A percentile compares a stretch with the other conserved stretches of the same genome.
phyloP scores from a whole-genome alignment of 2,329 filamentous ascomycete genomes.

The Sclerotinia sclerotiorum region DNA sequence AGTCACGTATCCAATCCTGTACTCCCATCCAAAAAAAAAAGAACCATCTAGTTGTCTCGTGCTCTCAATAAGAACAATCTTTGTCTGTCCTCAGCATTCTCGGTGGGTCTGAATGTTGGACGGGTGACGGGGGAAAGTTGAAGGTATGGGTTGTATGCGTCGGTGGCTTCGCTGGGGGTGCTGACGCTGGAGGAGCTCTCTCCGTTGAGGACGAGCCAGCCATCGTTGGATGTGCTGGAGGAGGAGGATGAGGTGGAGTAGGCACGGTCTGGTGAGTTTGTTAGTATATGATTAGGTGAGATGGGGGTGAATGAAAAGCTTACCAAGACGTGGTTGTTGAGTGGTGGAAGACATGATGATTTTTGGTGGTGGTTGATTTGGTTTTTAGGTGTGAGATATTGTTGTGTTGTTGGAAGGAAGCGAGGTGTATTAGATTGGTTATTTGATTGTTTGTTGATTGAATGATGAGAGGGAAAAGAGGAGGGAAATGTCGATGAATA shows the following conservation, averaged over 20 bases:
- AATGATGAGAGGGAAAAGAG: conserved; percentile 16
- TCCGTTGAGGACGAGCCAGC: conserved; percentile 20
- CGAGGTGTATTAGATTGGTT: neutral
- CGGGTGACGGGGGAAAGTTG: conserved; percentile 20
- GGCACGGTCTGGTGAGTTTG: conserved; percentile 11
- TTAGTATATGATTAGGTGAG: conserved; percentile 4
- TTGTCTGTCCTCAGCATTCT: conserved; percentile 20
- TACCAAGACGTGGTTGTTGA: conserved; percentile 18
- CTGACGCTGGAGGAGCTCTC: neutral
- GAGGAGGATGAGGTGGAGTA: conserved; percentile 13
- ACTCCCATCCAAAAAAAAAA: neutral
- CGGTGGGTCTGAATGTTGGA: conserved; percentile 1
- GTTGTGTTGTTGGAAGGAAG: neutral
- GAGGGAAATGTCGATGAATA: conserved; percentile 5
- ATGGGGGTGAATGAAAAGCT: neutral
- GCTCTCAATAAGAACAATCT: conserved; percentile 21
- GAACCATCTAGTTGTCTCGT: conserved; percentile 16
- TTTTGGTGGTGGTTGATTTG: conserved; percentile 16
- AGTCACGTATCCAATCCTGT: neutral
- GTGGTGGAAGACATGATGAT: conserved; percentile 21
- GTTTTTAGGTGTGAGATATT: neutral
- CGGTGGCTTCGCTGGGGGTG: neutral
- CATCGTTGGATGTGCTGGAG: conserved; percentile 11
- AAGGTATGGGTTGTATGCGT: conserved; percentile 15
- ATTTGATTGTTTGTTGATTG: conserved; percentile 4